A percentile compares a stretch with the other conserved stretches of the same genome.
Conservation (phyloP, 1,284 basidiomycete genomes). For the Grifola frondosa region DNA sequence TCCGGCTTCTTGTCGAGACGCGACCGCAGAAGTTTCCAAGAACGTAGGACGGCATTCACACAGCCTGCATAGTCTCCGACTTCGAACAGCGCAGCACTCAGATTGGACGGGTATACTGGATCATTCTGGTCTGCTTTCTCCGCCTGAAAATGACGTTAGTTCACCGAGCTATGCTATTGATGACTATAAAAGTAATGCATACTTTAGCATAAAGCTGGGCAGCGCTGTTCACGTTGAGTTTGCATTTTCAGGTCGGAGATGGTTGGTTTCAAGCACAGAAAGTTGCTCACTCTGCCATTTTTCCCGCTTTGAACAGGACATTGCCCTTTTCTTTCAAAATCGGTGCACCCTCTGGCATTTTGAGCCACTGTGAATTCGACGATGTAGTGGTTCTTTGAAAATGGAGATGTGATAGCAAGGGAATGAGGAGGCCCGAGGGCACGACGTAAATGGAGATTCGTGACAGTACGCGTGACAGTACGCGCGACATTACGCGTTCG, state of each 20-base stretch:
- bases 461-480: too few species aligned
- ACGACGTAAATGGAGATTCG: too few species aligned
- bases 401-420: too few species aligned
- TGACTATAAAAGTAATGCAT: too few species aligned
- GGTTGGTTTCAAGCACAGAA: neutral
- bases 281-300: neutral
- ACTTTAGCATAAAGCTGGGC: too few species aligned
- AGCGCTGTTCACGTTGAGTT: neutral
- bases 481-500: too few species aligned
- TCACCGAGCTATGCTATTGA: too few species aligned
- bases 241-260: neutral
- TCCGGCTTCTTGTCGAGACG: neutral
- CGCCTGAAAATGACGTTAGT: constrained; percentile 15
- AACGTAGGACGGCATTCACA: constrained; percentile 27
- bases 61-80: constrained; percentile 28
- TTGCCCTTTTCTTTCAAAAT: constrained; percentile 7
- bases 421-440: too few species aligned
- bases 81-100: constrained; percentile 36
- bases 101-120: constrained; percentile 32
- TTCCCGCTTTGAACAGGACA: constrained; percentile 5
- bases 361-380: too few species aligned
- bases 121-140: constrained; percentile 13
- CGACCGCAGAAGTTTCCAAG: constrained; percentile 16
- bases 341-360: neutral
- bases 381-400: too few species aligned